Evolutionary conservation across 805 yeast genomes (phyloP).

Genomic region (Scheffersomyces ergatensis): DNA sequence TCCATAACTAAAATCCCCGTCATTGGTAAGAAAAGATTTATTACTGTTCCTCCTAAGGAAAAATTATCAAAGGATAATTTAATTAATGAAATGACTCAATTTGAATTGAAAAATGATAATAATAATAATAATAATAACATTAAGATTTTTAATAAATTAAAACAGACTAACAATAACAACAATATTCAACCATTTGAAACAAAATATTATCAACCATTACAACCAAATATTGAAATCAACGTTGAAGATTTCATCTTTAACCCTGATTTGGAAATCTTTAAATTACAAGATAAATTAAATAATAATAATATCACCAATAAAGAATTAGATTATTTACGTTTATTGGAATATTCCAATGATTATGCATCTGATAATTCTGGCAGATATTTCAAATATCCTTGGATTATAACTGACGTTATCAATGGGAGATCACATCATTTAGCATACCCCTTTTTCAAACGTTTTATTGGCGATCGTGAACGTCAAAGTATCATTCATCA

Average conservation of each 20-base stretch:
- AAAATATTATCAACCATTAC: background rate
- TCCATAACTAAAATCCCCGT: conserved; percentile 28
- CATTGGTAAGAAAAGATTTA: conserved; percentile 20
- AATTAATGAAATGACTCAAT: conserved; percentile 5
- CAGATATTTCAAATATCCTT: conserved; percentile 37
- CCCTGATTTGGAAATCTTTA: conserved; percentile 23
- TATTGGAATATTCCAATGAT: conserved; percentile 23
- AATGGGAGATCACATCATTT: conserved; percentile 33
- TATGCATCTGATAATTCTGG: conserved; percentile 21
- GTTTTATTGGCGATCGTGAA: conserved; percentile 33
- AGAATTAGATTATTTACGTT: conserved; percentile 24
- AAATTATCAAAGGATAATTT: conserved; percentile 1
- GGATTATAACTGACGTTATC: conserved; percentile 34
- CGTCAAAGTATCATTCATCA: conserved; percentile 36
- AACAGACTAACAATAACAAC: too few species aligned
- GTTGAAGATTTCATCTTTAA: conserved; percentile 29
- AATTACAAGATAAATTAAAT: conserved; percentile 16
- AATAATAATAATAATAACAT: conserved; percentile 1
- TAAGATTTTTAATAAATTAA: too few species aligned
- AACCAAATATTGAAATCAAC: conserved; percentile 10
- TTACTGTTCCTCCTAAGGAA: background rate
- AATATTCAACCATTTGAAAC: conserved; percentile 4
- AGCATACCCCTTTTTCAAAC: conserved; percentile 35
- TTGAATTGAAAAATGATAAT: background rate
- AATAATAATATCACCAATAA: conserved; percentile 10